Percentiles rank a stretch among this genome's conserved stretches.
phyloP scores from a whole-genome alignment of 768 basidiomycete species.

The Sarcodon aspratus region DNA sequence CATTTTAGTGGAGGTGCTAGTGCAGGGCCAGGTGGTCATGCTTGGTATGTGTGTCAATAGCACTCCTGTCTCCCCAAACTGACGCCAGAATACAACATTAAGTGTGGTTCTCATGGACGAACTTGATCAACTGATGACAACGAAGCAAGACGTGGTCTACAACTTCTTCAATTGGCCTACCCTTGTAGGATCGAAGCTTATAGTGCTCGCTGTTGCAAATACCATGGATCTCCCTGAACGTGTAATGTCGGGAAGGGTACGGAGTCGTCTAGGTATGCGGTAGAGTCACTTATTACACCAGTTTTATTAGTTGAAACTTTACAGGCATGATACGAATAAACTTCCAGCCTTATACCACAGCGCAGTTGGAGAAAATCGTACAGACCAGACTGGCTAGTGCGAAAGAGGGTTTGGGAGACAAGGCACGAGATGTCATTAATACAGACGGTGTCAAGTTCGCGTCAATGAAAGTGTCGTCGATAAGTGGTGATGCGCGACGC shows the following conservation, averaged over 20 bases:
- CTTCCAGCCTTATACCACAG: conserved; percentile 78
- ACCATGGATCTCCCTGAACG: conserved; percentile 97
- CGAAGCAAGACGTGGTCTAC: conserved; percentile 97
- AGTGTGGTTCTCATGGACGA: conserved; percentile 99
- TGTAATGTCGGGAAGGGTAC: conserved; percentile 84
- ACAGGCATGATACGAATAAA: conserved; percentile 85
- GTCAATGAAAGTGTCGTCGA: conserved; percentile 63
- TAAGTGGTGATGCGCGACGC: conserved; percentile 90
- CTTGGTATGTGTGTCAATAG: conserved; percentile 51
- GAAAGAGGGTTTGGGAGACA: conserved; percentile 34
- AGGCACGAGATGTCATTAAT: conserved; percentile 41
- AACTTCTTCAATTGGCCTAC: conserved; percentile 99
- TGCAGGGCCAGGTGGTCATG: conserved; percentile 73
- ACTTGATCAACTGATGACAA: conserved; percentile 90
- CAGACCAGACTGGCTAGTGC: conserved; percentile 64
- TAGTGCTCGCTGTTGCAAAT: conserved; percentile 95
- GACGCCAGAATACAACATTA: background rate
- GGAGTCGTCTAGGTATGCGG: conserved; percentile 71
- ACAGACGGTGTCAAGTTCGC: conserved; percentile 76
- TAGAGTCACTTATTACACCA: background rate
- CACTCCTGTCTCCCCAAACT: background rate
- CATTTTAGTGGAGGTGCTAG: conserved; percentile 61
- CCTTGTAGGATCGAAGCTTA: conserved; percentile 72
- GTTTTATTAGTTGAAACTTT: background rate
- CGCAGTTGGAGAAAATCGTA: conserved; percentile 78